Conservation (phyloP, 768 basidiomycete genomes). For the Suillus subaureus region DNA sequence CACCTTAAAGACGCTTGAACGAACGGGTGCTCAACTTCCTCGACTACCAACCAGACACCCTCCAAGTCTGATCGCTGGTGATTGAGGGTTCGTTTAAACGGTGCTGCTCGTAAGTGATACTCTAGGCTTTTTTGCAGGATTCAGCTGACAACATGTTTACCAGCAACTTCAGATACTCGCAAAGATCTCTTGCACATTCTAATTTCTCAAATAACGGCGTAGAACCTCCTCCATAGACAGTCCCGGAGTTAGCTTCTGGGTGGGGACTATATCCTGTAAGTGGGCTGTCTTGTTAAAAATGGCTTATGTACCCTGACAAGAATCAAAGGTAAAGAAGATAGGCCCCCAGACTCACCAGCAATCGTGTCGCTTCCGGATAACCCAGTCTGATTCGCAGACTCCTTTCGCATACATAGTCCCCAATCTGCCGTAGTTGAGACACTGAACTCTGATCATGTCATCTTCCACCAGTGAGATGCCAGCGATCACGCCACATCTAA, state of each 20-base stretch:
- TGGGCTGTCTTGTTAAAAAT: neutral
- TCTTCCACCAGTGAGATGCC: neutral
- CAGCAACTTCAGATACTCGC: too few relatives aligned
- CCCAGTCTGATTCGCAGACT: neutral
- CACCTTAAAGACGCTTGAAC: neutral
- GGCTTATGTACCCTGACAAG: neutral
- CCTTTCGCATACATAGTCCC: neutral
- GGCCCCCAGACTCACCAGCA: neutral
- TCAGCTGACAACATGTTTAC: too few relatives aligned
- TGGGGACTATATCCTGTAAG: neutral
- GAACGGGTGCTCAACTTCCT: neutral
- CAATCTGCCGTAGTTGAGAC: neutral
- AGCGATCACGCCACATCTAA: neutral
- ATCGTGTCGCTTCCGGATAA: neutral
- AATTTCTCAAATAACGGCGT: neutral
- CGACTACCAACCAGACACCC: too few relatives aligned
- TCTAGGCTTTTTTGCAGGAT: too few relatives aligned
- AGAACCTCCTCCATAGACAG: neutral
- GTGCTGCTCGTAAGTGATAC: too few relatives aligned
- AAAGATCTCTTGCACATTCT: too few relatives aligned
- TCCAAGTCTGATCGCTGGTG: neutral
- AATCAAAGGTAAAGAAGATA: neutral
- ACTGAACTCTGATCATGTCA: neutral
- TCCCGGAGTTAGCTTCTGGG: neutral
- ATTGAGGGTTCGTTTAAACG: too few relatives aligned